Evolutionary conservation across 352 stramenopile genomes (phyloP).

Genomic region (Pythium pyrilobum): DNA sequence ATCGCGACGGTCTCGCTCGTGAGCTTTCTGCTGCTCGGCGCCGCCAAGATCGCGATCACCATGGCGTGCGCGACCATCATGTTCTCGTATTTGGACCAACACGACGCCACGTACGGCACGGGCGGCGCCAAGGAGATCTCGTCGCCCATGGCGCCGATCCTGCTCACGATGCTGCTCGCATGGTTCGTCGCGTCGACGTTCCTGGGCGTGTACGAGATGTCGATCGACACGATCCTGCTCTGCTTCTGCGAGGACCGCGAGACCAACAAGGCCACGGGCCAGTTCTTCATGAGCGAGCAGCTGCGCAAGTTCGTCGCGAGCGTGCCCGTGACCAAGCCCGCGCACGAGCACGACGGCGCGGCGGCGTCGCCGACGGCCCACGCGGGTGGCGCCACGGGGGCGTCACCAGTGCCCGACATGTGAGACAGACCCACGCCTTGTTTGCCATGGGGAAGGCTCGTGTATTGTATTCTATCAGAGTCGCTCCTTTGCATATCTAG

Average conservation of each 20-base stretch:
- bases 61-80: slow-evolving; percentile 42
- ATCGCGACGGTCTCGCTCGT: slow-evolving; percentile 88
- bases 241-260: slow-evolving; percentile 95
- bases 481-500: too few species aligned
- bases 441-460: too few species aligned
- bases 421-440: too few species aligned
- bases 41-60: slow-evolving; percentile 89
- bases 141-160: slow-evolving; percentile 87
- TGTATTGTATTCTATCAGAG: too few species aligned
- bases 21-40: slow-evolving; percentile 89
- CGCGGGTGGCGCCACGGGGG: not conserved
- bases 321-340: slow-evolving; percentile 28
- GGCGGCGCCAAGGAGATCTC: slow-evolving; percentile 46
- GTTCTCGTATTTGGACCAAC: slow-evolving; percentile 44
- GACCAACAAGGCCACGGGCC: slow-evolving; percentile 55
- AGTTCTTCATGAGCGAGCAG: slow-evolving; percentile 81
- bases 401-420: slow-evolving; percentile 4
- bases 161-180: slow-evolving; percentile 69
- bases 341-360: slow-evolving; percentile 1
- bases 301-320: slow-evolving; percentile 66
- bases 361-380: not conserved
- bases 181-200: slow-evolving; percentile 91
- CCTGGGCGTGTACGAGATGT: slow-evolving; percentile 91
- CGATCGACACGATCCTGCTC: slow-evolving; percentile 94
- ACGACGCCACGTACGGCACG: slow-evolving; percentile 39